Conservation (phyloP, 2,329 filamentous ascomycete genomes). For the Aureobasidium zeae region DNA sequence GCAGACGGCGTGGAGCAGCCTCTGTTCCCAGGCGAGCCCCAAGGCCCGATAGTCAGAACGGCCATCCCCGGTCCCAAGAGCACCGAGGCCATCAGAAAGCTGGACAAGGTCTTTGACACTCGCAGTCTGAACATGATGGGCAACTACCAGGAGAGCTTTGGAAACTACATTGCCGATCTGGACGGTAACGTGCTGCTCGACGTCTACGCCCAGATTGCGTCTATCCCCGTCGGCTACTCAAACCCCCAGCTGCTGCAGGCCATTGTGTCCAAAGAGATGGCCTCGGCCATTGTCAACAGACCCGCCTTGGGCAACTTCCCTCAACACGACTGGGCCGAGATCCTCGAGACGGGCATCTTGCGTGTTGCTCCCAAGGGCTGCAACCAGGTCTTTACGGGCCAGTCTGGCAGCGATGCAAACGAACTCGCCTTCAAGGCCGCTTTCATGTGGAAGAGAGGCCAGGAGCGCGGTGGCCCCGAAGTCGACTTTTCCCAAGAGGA, state of each 20-base stretch:
- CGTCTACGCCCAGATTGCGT: conserved; percentile 81
- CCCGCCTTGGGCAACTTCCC: conserved; percentile 85
- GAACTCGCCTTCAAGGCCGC: conserved; percentile 88
- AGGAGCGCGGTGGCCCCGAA: conserved; percentile 63
- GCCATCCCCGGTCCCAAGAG: conserved; percentile 65
- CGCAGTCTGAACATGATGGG: conserved; percentile 70
- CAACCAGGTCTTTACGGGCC: conserved; percentile 78
- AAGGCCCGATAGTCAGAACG: conserved; percentile 42
- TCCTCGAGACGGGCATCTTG: conserved; percentile 68
- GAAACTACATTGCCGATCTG: conserved; percentile 67
- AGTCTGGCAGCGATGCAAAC: conserved; percentile 82
- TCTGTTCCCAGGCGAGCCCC: conserved; percentile 49
- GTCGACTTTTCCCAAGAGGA: conserved; percentile 72
- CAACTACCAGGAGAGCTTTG: conserved; percentile 60
- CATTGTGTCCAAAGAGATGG: conserved; percentile 66
- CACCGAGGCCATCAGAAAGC: conserved; percentile 54
- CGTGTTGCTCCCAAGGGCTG: conserved; percentile 71
- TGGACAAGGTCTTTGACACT: conserved; percentile 71
- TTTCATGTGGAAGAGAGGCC: conserved; percentile 78
- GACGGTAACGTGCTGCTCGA: conserved; percentile 63
- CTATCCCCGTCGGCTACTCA: conserved; percentile 84
- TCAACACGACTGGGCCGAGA: conserved; percentile 64
- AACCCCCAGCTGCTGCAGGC: conserved; percentile 62
- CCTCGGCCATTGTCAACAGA: conserved; percentile 69
- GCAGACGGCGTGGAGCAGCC: conserved; percentile 32